Evolutionary conservation across 768 basidiomycete species (phyloP), one percentile per base, ranked within the genome.

Genomic region (Leucosporidium creatinivorum): DNA sequence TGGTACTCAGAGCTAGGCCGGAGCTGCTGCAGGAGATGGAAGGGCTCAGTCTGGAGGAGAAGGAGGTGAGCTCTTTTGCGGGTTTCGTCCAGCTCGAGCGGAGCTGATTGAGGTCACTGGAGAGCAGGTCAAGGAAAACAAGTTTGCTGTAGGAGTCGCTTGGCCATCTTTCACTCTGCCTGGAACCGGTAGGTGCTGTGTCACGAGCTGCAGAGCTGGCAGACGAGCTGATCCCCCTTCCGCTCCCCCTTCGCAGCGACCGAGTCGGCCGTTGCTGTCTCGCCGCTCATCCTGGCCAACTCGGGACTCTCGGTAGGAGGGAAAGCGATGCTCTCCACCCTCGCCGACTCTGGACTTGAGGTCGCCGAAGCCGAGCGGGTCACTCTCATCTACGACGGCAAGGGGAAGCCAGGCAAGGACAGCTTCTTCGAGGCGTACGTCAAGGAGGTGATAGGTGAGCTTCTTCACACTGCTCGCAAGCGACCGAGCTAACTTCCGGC

Each of bases 341-440:
- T 73, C 48, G 72, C 52, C 15, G 65, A 63, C 0, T 67, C 66
- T 4, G 72, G 72, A 1, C 25, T 73, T 54, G 63, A 59, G 10
- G 30, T 68, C 3, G 54, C 61, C 19, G 72, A 73, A 25, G 72
- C 72, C 26, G 48, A 67, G 23, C 31, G 54, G 31, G 48, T 73
- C 28, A 59, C 56, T 30, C 54, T 73, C 1, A 68, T 69, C 52
- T 62, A 73, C 63, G 68, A 69, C 31, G 52, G 30, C 21, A 69
- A 67, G 63, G 68, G 72, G 47, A 65, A 69, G 52, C 44, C 67
- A 9, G 62, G 51, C 19, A 49, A 66, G 58, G 70, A 71, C 62
- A 67, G 66, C 60, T 70, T 72, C 62, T 72, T 74, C 26, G 67
- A 69, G 62, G 70, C 66, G 8, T 74, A 72, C 28, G 68, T 65